Conservation (phyloP, 345 rosid genomes). For the Zanthoxylum bungeanum region DNA sequence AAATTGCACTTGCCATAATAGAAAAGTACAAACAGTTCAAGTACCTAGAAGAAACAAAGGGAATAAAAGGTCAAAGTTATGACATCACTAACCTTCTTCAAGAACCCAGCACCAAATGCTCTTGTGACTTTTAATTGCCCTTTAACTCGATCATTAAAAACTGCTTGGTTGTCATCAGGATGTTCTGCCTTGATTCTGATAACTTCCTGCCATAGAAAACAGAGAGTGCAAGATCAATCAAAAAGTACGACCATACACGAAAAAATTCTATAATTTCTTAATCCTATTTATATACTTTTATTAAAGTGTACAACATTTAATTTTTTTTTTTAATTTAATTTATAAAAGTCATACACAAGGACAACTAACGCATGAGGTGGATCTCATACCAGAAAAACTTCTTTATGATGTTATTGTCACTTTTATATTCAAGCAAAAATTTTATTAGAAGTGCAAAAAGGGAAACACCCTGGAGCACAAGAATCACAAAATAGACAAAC, state of each 20-base stretch:
- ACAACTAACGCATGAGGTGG: background rate
- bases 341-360: background rate
- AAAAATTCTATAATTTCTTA: background rate
- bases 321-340: conserved; percentile 6
- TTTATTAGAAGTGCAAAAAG: background rate
- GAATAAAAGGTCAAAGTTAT: background rate
- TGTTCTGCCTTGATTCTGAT: conserved; percentile 75
- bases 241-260: conserved; percentile 3
- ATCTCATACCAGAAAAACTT: background rate
- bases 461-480: background rate
- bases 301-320: background rate
- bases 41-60: background rate
- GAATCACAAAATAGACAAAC: background rate
- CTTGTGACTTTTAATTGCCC: conserved; percentile 93
- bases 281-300: background rate
- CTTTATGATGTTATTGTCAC: background rate
- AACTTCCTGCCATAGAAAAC: conserved; percentile 64
- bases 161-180: conserved; percentile 74
- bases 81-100: conserved; percentile 69
- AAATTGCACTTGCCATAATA: background rate
- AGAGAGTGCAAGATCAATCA: conserved; percentile 9
- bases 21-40: background rate
- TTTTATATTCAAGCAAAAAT: background rate
- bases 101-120: conserved; percentile 93
- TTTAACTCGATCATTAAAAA: conserved; percentile 86